Base-by-base conservation (phyloP, 1,139 yeast genomes). In the Geotrichum klebahnii region DNA sequence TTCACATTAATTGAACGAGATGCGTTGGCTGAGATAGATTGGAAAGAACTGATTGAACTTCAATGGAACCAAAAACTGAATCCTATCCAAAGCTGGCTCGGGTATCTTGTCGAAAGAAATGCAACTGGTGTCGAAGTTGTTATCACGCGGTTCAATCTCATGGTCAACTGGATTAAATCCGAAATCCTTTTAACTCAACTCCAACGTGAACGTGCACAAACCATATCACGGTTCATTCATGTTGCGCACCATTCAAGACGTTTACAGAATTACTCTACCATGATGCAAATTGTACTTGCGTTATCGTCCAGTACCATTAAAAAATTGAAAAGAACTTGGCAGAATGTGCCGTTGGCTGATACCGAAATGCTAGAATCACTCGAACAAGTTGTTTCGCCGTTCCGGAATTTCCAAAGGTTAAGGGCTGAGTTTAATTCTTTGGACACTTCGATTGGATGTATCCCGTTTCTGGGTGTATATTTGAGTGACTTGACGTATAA, bases 151-250 rank as follows among this genome's bases (percentile, higher is more conserved):
- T 92, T 90, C 71, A 89, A 90, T 62, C 71, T 92, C 50, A 84
- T 87, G 57, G 76, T 87, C 5, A 87, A 87, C 63, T 92, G 98
- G 98, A 82, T 89, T 44, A 82, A 87, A 38, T 86, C 96, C 1
- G 96, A 92, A 67, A 78, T 92, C 49, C 67, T 88, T 14, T 70
- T 92, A 55, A 87, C 96, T 6, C 75, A 75, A 51, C 72, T 74
- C 37, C 70, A 76, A 35, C 71, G 70, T 10, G 81, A 84, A 59
- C 74, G 92, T 56, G 80, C 80, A 38, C 75, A 78, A 50, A 77
- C 90, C 0, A 78, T 90, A 14, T 81, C 89, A 19, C 72, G 94
- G 58, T 87, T 87, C 61, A 86, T 92, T 52, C 96, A 88, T 60
- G 71, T 90, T 54, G 97, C 96, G 0, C 82, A 82, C 53, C 79